A percentile compares a stretch with the other conserved stretches of the same genome.
Evolutionary conservation across 768 basidiomycete genomes (phyloP).

Genomic region (Kwoniella botswanensis): DNA sequence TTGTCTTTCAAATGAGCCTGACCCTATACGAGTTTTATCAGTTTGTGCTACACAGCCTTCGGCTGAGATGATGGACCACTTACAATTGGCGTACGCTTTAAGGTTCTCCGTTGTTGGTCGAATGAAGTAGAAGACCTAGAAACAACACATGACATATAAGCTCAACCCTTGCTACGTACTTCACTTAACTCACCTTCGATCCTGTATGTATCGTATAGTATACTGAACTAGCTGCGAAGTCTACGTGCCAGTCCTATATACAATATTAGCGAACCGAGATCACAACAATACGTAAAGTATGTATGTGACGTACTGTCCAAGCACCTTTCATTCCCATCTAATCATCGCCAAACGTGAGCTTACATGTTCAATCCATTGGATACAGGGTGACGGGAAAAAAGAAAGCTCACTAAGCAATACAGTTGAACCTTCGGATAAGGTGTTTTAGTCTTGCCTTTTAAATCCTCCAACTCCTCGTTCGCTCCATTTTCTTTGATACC

Average conservation of each 20-base stretch:
- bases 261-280: slow-evolving; percentile 24
- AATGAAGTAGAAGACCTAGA: slow-evolving; percentile 93
- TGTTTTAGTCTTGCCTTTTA: slow-evolving; percentile 24
- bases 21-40: slow-evolving; percentile 56
- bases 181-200: slow-evolving; percentile 67
- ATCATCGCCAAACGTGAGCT: slow-evolving; percentile 7
- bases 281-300: no score
- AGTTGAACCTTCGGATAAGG: slow-evolving; percentile 82
- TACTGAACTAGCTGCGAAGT: slow-evolving; percentile 97
- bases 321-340: slow-evolving; percentile 87
- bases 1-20: slow-evolving; percentile 83
- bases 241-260: slow-evolving; percentile 94
- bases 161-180: neutral
- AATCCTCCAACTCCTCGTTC: slow-evolving; percentile 13
- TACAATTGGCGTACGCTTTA: slow-evolving; percentile 83
- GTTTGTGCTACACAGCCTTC: neutral
- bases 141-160: neutral
- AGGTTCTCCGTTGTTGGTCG: slow-evolving; percentile 84
- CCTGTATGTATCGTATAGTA: slow-evolving; percentile 93
- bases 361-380: neutral
- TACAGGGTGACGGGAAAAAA: no score
- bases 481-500: slow-evolving; percentile 8
- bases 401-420: slow-evolving; percentile 70
- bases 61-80: slow-evolving; percentile 4
- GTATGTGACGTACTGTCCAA: slow-evolving; percentile 73